phyloP scores from a whole-genome alignment of 1,139 yeast genomes.

The Candida pseudocylindracea region DNA sequence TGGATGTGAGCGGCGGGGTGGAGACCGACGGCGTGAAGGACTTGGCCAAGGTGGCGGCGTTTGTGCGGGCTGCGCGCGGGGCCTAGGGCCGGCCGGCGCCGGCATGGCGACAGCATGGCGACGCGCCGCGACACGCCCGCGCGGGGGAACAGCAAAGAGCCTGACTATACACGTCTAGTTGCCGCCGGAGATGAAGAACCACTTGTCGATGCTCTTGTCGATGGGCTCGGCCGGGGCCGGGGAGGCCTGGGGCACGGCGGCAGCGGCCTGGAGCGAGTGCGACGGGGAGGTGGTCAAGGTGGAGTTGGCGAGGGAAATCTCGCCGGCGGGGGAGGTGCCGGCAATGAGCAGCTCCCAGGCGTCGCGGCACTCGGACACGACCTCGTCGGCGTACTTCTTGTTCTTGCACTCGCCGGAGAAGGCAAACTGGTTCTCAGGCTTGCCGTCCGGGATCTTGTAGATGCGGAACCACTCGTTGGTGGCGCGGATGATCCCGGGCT shows the following conservation, averaged over 20 bases:
- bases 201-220: constrained; percentile 91
- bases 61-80: no score
- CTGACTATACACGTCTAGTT: constrained; percentile 9
- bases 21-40: not conserved
- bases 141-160: no score
- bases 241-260: constrained; percentile 44
- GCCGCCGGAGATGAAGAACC: constrained; percentile 96
- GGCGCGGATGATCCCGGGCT: constrained; percentile 73
- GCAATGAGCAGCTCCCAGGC: constrained; percentile 56
- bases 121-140: no score
- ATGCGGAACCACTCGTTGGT: constrained; percentile 88
- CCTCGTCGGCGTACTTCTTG: constrained; percentile 45
- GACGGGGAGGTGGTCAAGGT: constrained; percentile 33
- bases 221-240: constrained; percentile 76
- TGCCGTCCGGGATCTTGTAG: constrained; percentile 89
- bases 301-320: constrained; percentile 37
- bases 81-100: no score
- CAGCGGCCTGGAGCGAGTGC: constrained; percentile 22
- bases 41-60: not conserved
- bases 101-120: no score
- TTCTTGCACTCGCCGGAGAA: constrained; percentile 62
- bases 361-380: constrained; percentile 52
- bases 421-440: constrained; percentile 72
- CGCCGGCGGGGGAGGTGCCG: constrained; percentile 23
- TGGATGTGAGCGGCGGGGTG: constrained; percentile 91